Base-by-base conservation (phyloP, 1,284 basidiomycete species). In the Psilocybe mexicana region DNA sequence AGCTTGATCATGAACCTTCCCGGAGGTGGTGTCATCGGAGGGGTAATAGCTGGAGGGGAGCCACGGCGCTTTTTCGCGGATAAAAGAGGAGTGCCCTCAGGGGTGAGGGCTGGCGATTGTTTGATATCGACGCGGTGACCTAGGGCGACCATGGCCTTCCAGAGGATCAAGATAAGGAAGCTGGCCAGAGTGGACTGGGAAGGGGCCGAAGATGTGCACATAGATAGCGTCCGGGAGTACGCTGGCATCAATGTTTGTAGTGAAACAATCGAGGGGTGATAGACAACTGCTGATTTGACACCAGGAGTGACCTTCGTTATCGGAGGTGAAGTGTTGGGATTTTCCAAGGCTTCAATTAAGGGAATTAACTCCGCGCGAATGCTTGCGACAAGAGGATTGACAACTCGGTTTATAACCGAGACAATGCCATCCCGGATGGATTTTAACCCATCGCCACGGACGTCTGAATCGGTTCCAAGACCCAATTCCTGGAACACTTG, bases 131-230 rank as follows among this genome's bases (percentile, higher is more conserved):
- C 78, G 28, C 90, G 81, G 69, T 88, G 79, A 12, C 87, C 78
- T 24, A 92, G 69, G 12, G 88, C 86, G 28, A 92, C 82, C 52
- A 92, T 77, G 3, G 81, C 83, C 11, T 81, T 82, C 90, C 90
- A 92, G 1, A 89, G 73, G 1, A 89, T 69, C 6, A 83, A 85
- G 65, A 92, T 90, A 60, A 89, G 77, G 59, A 90, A 80, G 1
- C 85, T 82, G 0, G 88, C 88, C 24, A 92, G 76, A 0, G 77
- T 72, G 14, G 80, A 74, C 63, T 92, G 85, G 0, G 85, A 79
- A 2, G 79, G 69, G 11, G 76, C 68, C 5, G 81, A 79, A 3
- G 76, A 72, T 6, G 82, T 82, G 67, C 84, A 87, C n/a, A 83
- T 80, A 7, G 72, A 69, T 33, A 92, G 73, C 28, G 81, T 79